Base-by-base conservation (phyloP, 2,329 filamentous ascomycete genomes). In the Aspergillus transmontanensis region DNA sequence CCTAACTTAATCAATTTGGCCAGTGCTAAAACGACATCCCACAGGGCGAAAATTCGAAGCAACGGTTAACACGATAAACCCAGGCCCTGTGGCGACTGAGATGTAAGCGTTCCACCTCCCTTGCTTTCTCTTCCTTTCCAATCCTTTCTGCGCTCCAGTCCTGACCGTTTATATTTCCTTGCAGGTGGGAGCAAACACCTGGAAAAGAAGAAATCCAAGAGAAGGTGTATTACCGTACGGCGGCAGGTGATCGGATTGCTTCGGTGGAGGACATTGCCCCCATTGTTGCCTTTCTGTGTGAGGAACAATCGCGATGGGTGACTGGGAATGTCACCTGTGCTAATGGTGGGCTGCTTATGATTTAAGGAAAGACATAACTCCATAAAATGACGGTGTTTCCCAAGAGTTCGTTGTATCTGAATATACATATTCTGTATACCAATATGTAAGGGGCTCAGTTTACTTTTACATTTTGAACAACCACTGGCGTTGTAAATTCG, bases 241-340 rank as follows among this genome's bases (percentile, higher is more conserved):
- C 63, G 21, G 60, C 60, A 14, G 63, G 53, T n/a, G 56, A 57
- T 21, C 57, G 63, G 23, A 50, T 65, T 26, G 60, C 23, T 4
- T 59, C 57, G 16, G 58, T 64, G 11, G 63, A 65, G 51, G 63
- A 67, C 34, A 65, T 67, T 45, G 57, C 60, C 5, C 60, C 65
- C 28, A 67, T 67, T 45, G 58, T 63, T 39, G 58, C 63, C 19
- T 67, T 67, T 56, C 43, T 67, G 32, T 56, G 39, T 41, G 63
- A 66, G 16, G 65, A 67, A 32, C 23, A 57, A 28, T 61, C 56
- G 12, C 34, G 64, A 34, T 67, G 65, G 65, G 54, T 56, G n/a
- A 67, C 63, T 34, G 65, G 65, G n/a, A 60, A 56, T 26, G 54
- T 57, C 10, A 59, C 61, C 19, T 61, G 57, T 50, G 65, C 62